A percentile compares a stretch with the other conserved stretches of the same genome.
phyloP scores from a whole-genome alignment of 495 filamentous ascomycete species.

The Xylaria flabelliformis region DNA sequence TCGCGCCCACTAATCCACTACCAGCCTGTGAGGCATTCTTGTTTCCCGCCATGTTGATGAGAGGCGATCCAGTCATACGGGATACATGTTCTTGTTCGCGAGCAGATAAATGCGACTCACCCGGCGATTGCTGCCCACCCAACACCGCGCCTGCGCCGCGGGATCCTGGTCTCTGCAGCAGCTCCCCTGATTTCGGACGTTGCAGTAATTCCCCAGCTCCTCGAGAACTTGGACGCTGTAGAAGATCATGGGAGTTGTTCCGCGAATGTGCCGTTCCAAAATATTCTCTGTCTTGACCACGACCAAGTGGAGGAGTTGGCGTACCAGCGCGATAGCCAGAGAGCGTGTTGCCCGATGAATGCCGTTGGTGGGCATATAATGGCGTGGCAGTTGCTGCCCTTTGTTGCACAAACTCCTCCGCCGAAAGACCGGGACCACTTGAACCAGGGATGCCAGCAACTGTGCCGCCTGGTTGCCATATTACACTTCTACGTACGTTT shows the following conservation, averaged over 20 bases:
- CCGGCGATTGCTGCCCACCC: constrained; percentile 43
- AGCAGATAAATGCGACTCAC: constrained; percentile 75
- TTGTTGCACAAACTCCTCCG: constrained; percentile 90
- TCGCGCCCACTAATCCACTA: constrained; percentile 74
- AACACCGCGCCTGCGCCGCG: constrained; percentile 41
- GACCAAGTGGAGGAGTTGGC: constrained; percentile 50
- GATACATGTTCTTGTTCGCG: constrained; percentile 93
- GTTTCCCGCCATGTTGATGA: constrained; percentile 73
- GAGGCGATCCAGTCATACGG: constrained; percentile 80
- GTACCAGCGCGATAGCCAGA: constrained; percentile 51
- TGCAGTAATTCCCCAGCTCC: constrained; percentile 46
- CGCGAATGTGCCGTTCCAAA: constrained; percentile 53
- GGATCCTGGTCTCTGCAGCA: constrained; percentile 39
- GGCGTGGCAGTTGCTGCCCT: constrained; percentile 62
- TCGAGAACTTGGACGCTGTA: constrained; percentile 47
- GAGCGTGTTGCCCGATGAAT: constrained; percentile 61
- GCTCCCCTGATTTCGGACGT: constrained; percentile 36
- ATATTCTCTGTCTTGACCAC: constrained; percentile 34
- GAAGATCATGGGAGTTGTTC: constrained; percentile 46
- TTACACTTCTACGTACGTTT: constrained; percentile 63
- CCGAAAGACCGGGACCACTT: constrained; percentile 51
- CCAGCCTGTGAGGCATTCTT: constrained; percentile 56
- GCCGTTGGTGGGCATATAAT: constrained; percentile 64
- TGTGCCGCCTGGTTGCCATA: constrained; percentile 77
- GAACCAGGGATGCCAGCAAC: constrained; percentile 50